phyloP scores from a whole-genome alignment of 148 eudicot genomes.

The Polygonum maritimum region DNA sequence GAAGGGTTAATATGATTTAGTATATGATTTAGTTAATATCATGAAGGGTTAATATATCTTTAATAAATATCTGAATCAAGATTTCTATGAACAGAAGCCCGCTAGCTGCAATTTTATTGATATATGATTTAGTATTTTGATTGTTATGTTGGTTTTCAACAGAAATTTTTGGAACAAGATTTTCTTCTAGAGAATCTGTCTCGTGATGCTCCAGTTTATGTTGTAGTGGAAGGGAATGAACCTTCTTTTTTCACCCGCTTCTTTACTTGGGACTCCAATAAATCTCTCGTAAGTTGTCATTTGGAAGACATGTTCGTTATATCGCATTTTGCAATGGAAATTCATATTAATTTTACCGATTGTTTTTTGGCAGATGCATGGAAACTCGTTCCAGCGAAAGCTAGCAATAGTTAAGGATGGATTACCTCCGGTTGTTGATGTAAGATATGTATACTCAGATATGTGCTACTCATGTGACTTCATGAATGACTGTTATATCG shows the following conservation, averaged over 20 bases:
- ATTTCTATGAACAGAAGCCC: neutral
- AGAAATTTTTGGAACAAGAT: constrained; percentile 89
- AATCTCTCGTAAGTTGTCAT: constrained; percentile 51
- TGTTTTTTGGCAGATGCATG: constrained; percentile 57
- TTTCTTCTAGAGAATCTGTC: constrained; percentile 74
- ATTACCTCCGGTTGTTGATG: constrained; percentile 47
- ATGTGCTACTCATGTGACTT: neutral
- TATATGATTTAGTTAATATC: too few relatives aligned
- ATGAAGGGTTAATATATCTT: neutral
- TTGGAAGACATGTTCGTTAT: neutral
- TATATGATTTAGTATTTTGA: neutral
- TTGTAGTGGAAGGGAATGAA: constrained; percentile 77
- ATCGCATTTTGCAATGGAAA: neutral
- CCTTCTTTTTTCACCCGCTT: constrained; percentile 90
- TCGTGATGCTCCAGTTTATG: constrained; percentile 55
- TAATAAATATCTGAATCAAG: neutral
- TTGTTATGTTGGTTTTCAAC: constrained; percentile 11
- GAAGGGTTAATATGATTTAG: too few relatives aligned
- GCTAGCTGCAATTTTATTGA: neutral
- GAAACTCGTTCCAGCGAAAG: constrained; percentile 86
- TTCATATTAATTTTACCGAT: constrained; percentile 1
- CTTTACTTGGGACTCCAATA: constrained; percentile 82
- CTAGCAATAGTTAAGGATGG: constrained; percentile 64
- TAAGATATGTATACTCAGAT: constrained; percentile 26
- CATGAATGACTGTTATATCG: neutral